phyloP scores from a whole-genome alignment of 148 eudicot genomes.

The Persicaria maculosa region DNA sequence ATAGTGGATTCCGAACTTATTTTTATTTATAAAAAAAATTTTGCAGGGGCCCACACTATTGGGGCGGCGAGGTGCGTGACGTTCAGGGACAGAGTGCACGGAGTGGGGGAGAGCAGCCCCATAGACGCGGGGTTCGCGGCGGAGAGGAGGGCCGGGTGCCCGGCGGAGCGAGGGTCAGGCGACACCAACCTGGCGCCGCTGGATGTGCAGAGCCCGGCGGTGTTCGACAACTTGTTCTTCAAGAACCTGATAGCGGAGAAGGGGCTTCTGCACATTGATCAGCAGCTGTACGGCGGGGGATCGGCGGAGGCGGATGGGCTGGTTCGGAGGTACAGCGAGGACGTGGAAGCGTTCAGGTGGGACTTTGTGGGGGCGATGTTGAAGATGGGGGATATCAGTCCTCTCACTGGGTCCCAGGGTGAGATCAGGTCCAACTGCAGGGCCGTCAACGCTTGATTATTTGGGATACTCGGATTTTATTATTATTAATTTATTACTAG shows the following conservation, averaged over 20 bases:
- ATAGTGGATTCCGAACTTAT: no score
- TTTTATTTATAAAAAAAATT: no score
- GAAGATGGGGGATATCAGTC: neutral
- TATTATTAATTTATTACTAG: no score
- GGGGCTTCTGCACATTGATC: neutral
- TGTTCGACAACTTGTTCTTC: neutral
- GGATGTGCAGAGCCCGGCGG: neutral
- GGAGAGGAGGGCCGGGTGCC: neutral
- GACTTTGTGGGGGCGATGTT: neutral
- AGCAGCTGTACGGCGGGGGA: neutral
- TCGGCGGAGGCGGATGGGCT: neutral
- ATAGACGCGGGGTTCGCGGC: neutral
- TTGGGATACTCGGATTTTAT: no score
- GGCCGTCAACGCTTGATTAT: neutral
- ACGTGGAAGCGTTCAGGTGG: neutral
- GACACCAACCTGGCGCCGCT: neutral
- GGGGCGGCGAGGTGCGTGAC: neutral
- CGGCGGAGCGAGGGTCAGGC: neutral
- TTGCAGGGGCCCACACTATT: neutral
- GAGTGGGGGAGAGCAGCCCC: neutral
- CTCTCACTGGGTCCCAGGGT: neutral
- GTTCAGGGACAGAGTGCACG: neutral
- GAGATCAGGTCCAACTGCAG: neutral
- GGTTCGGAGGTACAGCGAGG: neutral
- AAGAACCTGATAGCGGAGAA: neutral